Evolutionary conservation across 2,329 filamentous ascomycete species (phyloP), one percentile per base, ranked within the genome.

Genomic region (Amylocarpus encephaloides): DNA sequence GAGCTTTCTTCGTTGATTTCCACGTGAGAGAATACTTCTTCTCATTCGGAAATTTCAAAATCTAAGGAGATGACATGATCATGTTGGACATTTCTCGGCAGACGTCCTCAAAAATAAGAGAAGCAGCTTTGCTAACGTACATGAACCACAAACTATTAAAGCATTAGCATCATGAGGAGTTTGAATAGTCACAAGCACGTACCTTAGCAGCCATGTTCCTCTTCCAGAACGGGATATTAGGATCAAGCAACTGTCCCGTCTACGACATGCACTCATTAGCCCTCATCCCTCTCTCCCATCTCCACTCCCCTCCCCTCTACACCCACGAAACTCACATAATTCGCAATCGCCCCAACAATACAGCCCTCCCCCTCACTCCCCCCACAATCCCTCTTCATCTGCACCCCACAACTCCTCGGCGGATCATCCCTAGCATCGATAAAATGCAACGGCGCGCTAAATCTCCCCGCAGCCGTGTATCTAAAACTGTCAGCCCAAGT

Each of bases 391-490:
- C 82, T 76, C 19, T 71, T 68, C 51, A 75, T 74, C 59, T 79
- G 73, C 55, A 85, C 75, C 52, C 72, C 72, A 68, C 82, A 85
- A 41, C 66, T 70, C 13, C 61, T 60, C 1, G 82, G 82, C 49
- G 82, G 82, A 58, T 68, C 66, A 67, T 86, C 82, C 60, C 83
- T 75, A 52, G 82, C 81, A 64, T 85, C 82, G 67, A 86, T 85
- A 69, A 80, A 86, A 71, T 86, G 82, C 66, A 83, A 83, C 32
- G 74, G 75, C 56, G 73, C 77, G 7, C 77, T 80, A 66, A 80
- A 85, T 34, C 72, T 71, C 12, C 79, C 81, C 70, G 78, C 82
- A 64, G 75, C 73, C 6, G 78, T 83, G 68, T 85, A 85, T 19
- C 81, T 74, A 64, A 63, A 69, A 11, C 62, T 80, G 68, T 86